Conservation (phyloP, 1,284 basidiomycete genomes). For the Ceratobasidium theobromae region DNA sequence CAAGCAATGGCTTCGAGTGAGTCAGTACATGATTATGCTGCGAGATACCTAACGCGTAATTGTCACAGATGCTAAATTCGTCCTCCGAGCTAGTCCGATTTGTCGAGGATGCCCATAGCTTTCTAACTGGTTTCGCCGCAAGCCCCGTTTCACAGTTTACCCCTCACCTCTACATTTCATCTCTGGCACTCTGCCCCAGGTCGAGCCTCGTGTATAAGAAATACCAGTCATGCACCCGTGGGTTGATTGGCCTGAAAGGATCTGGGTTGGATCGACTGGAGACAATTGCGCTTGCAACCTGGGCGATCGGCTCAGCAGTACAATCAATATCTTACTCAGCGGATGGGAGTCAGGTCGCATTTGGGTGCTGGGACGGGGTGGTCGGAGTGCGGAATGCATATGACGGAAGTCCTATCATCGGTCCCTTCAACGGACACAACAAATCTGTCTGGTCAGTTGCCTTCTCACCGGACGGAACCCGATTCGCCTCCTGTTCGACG, state of each 20-base stretch:
- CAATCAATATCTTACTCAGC: not conserved
- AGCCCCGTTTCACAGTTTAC: not conserved
- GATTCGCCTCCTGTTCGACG: too few relatives aligned
- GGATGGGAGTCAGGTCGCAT: not conserved
- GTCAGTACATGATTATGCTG: too few relatives aligned
- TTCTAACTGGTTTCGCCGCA: not conserved
- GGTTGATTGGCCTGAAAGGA: not conserved
- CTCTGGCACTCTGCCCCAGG: not conserved
- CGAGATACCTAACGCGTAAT: too few relatives aligned
- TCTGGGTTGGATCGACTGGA: not conserved
- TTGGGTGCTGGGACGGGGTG: not conserved
- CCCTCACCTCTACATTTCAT: conserved; percentile 18
- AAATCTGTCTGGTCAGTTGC: too few relatives aligned
- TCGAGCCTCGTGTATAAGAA: not conserved
- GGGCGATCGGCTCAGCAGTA: not conserved
- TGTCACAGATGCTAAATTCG: too few relatives aligned
- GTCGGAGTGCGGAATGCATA: not conserved
- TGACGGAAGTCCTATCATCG: too few relatives aligned
- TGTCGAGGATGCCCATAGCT: not conserved
- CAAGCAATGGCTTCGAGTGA: too few relatives aligned
- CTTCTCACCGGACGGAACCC: too few relatives aligned
- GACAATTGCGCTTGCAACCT: too few relatives aligned
- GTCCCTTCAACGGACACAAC: too few relatives aligned
- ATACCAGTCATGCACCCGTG: not conserved
- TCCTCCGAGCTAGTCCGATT: not conserved